Conservation (phyloP, 257 asterid genomes). For the Apocynum venetum region DNA sequence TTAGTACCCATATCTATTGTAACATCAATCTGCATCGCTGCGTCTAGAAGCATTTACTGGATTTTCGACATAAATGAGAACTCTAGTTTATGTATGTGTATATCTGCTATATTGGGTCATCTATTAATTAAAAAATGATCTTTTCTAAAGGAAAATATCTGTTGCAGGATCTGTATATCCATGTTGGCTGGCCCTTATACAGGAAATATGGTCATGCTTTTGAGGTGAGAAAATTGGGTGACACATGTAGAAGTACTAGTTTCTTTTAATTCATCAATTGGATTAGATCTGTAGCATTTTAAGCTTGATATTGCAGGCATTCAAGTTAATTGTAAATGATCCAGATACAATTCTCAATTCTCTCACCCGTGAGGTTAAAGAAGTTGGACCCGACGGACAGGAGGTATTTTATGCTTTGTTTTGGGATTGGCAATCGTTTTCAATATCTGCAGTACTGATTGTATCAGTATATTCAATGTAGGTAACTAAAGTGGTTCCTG, state of each 20-base stretch:
- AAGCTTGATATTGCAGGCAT: conserved; percentile 50
- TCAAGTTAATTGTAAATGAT: conserved; percentile 76
- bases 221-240: conserved; percentile 53
- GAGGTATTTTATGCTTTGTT: conserved; percentile 47
- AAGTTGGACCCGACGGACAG: conserved; percentile 82
- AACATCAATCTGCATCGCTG: background rate
- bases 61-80: background rate
- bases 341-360: conserved; percentile 82
- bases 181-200: conserved; percentile 94
- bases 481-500: conserved; percentile 88
- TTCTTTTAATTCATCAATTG: conserved; percentile 1
- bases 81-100: background rate
- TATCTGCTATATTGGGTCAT: background rate
- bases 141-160: conserved; percentile 22
- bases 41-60: background rate
- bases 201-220: conserved; percentile 92
- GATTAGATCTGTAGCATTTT: background rate
- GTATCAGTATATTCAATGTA: conserved; percentile 13
- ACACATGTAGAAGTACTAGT: background rate
- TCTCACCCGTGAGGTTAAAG: conserved; percentile 92
- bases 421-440: background rate
- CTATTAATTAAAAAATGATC: background rate
- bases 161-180: conserved; percentile 82
- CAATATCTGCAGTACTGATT: background rate
- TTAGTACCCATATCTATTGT: background rate